Conservation (phyloP, 371 early-diverging fungal genomes). For the Rhizopus arrhizus region DNA sequence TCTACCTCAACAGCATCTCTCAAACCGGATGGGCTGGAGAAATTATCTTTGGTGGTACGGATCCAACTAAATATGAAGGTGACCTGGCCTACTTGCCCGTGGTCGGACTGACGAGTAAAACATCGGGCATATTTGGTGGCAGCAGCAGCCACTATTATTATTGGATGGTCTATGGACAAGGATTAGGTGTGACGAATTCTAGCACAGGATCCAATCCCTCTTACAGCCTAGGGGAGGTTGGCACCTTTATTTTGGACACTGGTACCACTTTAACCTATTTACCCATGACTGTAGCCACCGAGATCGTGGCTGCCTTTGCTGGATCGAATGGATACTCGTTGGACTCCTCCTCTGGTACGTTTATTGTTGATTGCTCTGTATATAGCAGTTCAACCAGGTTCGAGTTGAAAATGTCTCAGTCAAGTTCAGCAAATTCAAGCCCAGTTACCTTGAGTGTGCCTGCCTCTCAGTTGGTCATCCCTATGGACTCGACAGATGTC, state of each 20-base stretch:
- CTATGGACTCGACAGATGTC: conserved; percentile 32
- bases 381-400: conserved; percentile 32
- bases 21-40: conserved; percentile 53
- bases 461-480: conserved; percentile 45
- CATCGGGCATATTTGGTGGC: neutral
- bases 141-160: conserved; percentile 34
- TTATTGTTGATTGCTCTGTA: conserved; percentile 37
- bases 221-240: conserved; percentile 22
- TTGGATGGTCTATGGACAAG: conserved; percentile 55
- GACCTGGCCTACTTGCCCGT: conserved; percentile 53
- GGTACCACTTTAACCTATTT: conserved; percentile 54
- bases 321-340: conserved; percentile 27
- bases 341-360: conserved; percentile 40
- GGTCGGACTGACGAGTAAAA: conserved; percentile 25
- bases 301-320: conserved; percentile 37
- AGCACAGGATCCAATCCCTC: conserved; percentile 15
- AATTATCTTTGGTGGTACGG: conserved; percentile 63
- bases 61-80: conserved; percentile 54
- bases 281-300: conserved; percentile 32
- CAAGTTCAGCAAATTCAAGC: conserved; percentile 5
- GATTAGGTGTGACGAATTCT: conserved; percentile 31
- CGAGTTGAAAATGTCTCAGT: conserved; percentile 39
- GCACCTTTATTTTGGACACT: conserved; percentile 50
- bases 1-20: conserved; percentile 37
- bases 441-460: conserved; percentile 37